Conservation (phyloP, 139 green algal species). For the Yamagishiella unicocca region DNA sequence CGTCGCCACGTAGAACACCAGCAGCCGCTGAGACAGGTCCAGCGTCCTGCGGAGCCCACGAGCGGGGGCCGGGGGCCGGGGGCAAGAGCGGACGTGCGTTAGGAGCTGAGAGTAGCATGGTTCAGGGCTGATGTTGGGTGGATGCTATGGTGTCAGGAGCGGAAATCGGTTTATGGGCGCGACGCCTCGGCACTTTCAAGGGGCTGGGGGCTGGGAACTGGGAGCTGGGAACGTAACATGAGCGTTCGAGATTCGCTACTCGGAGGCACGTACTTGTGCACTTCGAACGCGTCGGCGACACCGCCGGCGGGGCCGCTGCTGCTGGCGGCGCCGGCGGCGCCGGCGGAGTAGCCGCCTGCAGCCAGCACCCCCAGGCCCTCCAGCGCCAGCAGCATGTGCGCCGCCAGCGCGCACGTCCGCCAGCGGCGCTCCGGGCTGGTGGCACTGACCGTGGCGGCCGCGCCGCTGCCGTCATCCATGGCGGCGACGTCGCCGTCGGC, state of each 20-base stretch:
- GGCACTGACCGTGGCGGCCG: background rate
- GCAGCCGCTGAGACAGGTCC: slow-evolving; percentile 34
- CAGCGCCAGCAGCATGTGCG: slow-evolving; percentile 75
- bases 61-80: background rate
- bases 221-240: too few relatives aligned
- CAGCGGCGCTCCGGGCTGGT: slow-evolving; percentile 16
- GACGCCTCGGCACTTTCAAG: too few relatives aligned
- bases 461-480: background rate
- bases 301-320: background rate
- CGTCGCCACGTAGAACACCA: slow-evolving; percentile 38
- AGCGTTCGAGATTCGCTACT: too few relatives aligned
- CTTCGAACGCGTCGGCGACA: background rate
- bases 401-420: slow-evolving; percentile 61
- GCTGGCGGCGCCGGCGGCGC: background rate
- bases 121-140: too few relatives aligned
- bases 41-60: background rate
- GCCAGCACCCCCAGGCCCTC: slow-evolving; percentile 65
- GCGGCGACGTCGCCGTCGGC: background rate
- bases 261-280: background rate
- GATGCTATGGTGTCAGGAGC: too few relatives aligned
- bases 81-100: background rate
- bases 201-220: too few relatives aligned
- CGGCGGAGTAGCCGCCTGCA: too few relatives aligned
- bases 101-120: too few relatives aligned
- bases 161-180: too few relatives aligned